These are phyloP conservation scores for Thalassia testudinum DNA, from an alignment of 116 monocot genomes.

Conservation along the genomic window DNA sequence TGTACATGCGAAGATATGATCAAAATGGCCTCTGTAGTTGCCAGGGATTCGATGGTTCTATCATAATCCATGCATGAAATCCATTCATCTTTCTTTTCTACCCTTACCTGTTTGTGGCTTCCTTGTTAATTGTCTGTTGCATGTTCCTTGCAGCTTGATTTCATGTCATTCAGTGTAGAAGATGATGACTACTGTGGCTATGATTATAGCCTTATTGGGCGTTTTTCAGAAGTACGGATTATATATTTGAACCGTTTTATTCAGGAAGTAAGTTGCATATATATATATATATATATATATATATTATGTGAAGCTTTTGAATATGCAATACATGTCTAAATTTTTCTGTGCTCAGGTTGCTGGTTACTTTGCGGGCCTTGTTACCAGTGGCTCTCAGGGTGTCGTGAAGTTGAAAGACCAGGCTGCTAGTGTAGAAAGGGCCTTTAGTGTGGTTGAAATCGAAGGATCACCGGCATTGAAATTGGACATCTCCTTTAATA, in stretches of 20 bases:
- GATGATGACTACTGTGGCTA: conserved; percentile 89
- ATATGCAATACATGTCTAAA: background rate
- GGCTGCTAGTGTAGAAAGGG: conserved; percentile 68
- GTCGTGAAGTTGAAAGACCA: conserved; percentile 84
- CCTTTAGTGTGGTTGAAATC: conserved; percentile 69
- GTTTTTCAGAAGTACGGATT: conserved; percentile 93
- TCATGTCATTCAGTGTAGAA: conserved; percentile 56
- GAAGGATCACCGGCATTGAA: conserved; percentile 92
- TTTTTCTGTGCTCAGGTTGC: conserved; percentile 32
- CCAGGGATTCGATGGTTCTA: too few relatives aligned
- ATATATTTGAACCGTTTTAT: conserved; percentile 93
- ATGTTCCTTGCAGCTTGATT: conserved; percentile 67
- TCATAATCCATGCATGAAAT: too few relatives aligned
- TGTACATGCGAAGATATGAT: too few relatives aligned
- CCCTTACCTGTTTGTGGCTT: too few relatives aligned
- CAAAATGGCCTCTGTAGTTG: too few relatives aligned
- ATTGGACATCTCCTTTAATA: conserved; percentile 69
- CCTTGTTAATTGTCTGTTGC: background rate
- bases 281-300: background rate
- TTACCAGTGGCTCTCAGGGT: conserved; percentile 35
- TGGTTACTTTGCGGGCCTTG: conserved; percentile 90
- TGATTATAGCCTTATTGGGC: conserved; percentile 85
- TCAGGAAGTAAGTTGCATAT: conserved; percentile 55
- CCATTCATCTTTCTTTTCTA: too few relatives aligned
- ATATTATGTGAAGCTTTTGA: background rate